Evolutionary conservation across 2,329 filamentous ascomycete genomes (phyloP), one percentile per base, ranked within the genome.

Genomic region (Penicillium sp.): DNA sequence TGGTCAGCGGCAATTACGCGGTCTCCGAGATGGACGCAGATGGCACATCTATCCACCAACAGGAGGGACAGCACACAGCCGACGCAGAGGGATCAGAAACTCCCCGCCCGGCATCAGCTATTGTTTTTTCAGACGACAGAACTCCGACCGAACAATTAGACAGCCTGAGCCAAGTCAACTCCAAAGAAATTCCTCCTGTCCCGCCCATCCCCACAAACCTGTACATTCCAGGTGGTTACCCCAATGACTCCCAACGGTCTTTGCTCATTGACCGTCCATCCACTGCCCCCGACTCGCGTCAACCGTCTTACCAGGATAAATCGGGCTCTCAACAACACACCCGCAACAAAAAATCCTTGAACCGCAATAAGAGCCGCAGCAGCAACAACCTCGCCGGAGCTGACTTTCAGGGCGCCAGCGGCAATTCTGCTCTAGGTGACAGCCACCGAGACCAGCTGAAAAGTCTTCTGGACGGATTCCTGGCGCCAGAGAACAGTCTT

Each of bases 141-240:
- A 58, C 31, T 21, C 27, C 55, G 16, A 50, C 13, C 25, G 55
- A 60, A 8, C 56, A 64, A 53, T 53, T 25, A 26, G 55, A 35
- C 51, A 53, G 27, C 54, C 49, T 55, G 9, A 60, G 52, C 45
- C 54, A 51, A 4, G 43, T 58, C 7, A 60, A 64, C 45, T 62
- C 66, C 8, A 65, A 73, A n/a, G 70, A 68, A 35, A 75, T 80
- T n/a, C 77, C 77, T 2, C 78, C 78, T 13, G 78, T 80, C 4
- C 78, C 78, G 13, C 78, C 78, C 21, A 72, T 80, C n/a, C 77
- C 77, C 14, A 64, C 70, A 1, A 70, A 70, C 5, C 66, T 80
- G 33, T 67, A 74, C 33, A 70, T 79, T 19, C 76, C 77, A 2
- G 76, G 75, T 26, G 73, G 74, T n/a, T 77, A 75, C 58, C 73